Evolutionary conservation across 352 stramenopile species (phyloP).

Genomic region (Pythium grandisporangium): DNA sequence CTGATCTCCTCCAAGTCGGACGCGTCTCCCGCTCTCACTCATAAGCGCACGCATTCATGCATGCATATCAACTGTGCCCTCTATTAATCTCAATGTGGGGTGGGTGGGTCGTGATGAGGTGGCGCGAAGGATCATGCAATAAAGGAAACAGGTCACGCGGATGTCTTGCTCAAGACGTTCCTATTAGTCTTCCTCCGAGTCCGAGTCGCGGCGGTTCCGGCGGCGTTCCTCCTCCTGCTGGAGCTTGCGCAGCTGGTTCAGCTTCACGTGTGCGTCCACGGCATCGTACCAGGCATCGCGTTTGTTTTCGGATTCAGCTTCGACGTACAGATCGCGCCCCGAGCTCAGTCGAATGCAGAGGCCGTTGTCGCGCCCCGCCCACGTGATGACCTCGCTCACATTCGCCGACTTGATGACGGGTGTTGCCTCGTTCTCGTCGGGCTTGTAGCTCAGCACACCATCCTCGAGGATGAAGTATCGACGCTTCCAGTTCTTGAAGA

Average conservation of each 20-base stretch:
- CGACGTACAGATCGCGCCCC: slow-evolving; percentile 4
- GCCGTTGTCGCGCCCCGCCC: slow-evolving; percentile 2
- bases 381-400: slow-evolving; percentile 4
- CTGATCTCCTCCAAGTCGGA: too few relatives aligned
- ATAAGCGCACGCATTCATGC: too few relatives aligned
- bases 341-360: slow-evolving; percentile 5
- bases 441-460: slow-evolving; percentile 3
- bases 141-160: too few relatives aligned
- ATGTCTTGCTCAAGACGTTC: too few relatives aligned
- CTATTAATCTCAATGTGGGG: too few relatives aligned
- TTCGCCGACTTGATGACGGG: slow-evolving; percentile 2
- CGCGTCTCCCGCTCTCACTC: too few relatives aligned
- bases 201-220: neutral
- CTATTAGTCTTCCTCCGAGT: neutral
- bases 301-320: slow-evolving; percentile 1
- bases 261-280: slow-evolving; percentile 1
- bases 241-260: slow-evolving; percentile 1
- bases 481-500: slow-evolving; percentile 3
- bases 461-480: slow-evolving; percentile 4
- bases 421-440: slow-evolving; percentile 1
- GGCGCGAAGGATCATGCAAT: too few relatives aligned
- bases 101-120: too few relatives aligned
- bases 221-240: neutral
- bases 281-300: slow-evolving; percentile 5
- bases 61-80: too few relatives aligned